Evolutionary conservation across 2,329 filamentous ascomycete genomes (phyloP).

Genomic region (Penicillium sp.): DNA sequence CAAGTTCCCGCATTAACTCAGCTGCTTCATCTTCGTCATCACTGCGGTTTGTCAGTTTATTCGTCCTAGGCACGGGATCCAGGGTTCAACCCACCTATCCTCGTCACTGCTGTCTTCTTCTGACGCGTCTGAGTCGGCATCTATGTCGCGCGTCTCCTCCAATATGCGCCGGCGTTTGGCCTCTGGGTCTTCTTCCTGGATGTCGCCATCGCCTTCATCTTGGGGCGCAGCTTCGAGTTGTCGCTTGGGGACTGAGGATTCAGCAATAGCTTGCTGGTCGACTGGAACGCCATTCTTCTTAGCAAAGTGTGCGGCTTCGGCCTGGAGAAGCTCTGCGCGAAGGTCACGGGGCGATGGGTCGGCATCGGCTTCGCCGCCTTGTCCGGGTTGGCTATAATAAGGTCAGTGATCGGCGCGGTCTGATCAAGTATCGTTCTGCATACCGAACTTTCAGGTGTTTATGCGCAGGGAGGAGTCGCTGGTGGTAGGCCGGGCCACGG

Average conservation of each 20-base stretch:
- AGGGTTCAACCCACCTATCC: conserved; percentile 49
- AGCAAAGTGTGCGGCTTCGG: conserved; percentile 82
- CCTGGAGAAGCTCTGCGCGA: conserved; percentile 82
- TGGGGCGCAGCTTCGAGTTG: conserved; percentile 56
- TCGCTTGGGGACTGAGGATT: conserved; percentile 59
- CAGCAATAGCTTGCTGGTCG: conserved; percentile 44
- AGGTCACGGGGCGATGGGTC: conserved; percentile 66
- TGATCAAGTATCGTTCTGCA: conserved; percentile 17
- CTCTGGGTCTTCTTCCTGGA: conserved; percentile 66
- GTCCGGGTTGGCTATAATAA: conserved; percentile 67
- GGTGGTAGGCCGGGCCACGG: conserved; percentile 91
- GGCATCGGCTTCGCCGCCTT: conserved; percentile 76
- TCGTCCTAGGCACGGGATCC: neutral
- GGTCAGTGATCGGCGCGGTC: conserved; percentile 16
- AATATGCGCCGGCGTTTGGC: conserved; percentile 83
- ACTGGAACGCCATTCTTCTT: conserved; percentile 70
- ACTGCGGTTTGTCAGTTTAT: conserved; percentile 46
- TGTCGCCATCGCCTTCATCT: conserved; percentile 29
- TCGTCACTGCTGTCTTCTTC: conserved; percentile 61
- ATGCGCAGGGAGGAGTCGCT: conserved; percentile 89
- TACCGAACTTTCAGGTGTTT: conserved; percentile 86
- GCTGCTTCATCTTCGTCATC: conserved; percentile 79
- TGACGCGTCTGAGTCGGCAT: conserved; percentile 72
- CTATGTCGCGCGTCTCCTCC: conserved; percentile 83
- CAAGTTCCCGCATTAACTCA: conserved; percentile 86